Conservation (phyloP, 345 rosid species). For the Citrus unshiu region DNA sequence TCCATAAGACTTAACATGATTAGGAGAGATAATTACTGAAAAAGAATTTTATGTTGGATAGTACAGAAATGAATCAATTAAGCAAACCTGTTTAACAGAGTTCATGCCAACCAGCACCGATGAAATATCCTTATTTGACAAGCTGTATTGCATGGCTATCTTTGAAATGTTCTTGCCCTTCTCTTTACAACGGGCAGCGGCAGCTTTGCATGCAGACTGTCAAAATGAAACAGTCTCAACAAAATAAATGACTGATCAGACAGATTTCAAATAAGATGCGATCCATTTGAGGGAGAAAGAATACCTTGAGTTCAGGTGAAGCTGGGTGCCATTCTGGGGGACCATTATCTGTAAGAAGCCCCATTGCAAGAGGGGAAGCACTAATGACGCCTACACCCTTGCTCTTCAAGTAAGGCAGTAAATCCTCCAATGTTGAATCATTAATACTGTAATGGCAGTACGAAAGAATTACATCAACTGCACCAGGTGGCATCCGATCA, state of each 20-base stretch:
- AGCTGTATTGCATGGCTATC: conserved; percentile 82
- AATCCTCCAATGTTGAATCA: conserved; percentile 66
- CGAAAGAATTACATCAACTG: conserved; percentile 74
- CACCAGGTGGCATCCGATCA: conserved; percentile 74
- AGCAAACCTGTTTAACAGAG: conserved; percentile 64
- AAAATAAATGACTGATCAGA: neutral
- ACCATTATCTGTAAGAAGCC: conserved; percentile 80
- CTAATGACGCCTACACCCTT: conserved; percentile 82
- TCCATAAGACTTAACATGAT: neutral
- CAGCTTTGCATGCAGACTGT: conserved; percentile 78
- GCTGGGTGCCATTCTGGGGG: conserved; percentile 99
- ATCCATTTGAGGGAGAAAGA: conserved; percentile 6
- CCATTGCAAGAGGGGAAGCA: conserved; percentile 93
- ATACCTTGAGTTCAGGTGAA: conserved; percentile 73
- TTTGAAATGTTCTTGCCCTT: conserved; percentile 79
- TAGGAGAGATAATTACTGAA: neutral
- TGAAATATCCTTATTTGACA: conserved; percentile 68
- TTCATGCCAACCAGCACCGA: conserved; percentile 87
- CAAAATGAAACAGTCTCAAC: neutral
- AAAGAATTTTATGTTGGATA: neutral
- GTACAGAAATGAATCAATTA: neutral
- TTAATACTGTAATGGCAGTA: conserved; percentile 81
- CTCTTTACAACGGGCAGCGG: conserved; percentile 59
- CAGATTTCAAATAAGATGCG: neutral
- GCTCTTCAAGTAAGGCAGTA: conserved; percentile 77